Base-by-base conservation (phyloP, 371 early-diverging fungal genomes). In the Catenaria anguillulae region DNA sequence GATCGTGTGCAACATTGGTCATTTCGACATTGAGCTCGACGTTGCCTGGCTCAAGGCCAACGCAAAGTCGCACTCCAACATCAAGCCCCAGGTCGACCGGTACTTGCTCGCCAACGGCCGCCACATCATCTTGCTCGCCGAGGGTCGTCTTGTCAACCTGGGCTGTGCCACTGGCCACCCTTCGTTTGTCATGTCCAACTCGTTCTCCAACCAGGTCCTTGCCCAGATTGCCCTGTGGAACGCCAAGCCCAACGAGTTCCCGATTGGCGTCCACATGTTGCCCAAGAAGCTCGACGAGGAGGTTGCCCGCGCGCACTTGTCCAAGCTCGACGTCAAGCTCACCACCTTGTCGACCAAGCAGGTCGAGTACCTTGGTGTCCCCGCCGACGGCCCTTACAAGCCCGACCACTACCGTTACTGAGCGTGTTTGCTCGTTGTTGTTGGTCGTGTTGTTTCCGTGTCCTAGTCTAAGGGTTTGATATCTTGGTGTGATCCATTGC, bases 1-100 rank as follows among this genome's bases (percentile, higher is more conserved):
- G 66, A 95, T 98, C 70, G 94, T 98, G 66, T 95, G 96, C 87
- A 98, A 94, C 88, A 98, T 98, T 82, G 98, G 98, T 71, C 98
- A 98, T 83, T 98, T 97, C 69, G 97, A 98, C 80, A 83, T 94
- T 71, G 98, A 98, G 80, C 89, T 98, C 68, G 98, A 98, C 76
- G 97, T 93, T 62, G 93, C 93, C 60, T 98, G 98, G 98, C 80
- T 98, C 72, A 96, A 94, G 86, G 81, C 81, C 68, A 96, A 97
- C 83, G 90, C 96, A 68, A 79, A 70, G 64, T 75, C 78, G 67
- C 77, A 78, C 70, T 85, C 85, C 72, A 91, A 93, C 88, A 90
- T 98, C 80, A 97, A 97, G 86, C 89, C 96, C 72, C 95, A 96
- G 77, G 98, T 97, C 62, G 97, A 97, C 78, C 91, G 98, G 72